Base-by-base conservation (phyloP, 257 asterid species). In the Rhazya stricta region DNA sequence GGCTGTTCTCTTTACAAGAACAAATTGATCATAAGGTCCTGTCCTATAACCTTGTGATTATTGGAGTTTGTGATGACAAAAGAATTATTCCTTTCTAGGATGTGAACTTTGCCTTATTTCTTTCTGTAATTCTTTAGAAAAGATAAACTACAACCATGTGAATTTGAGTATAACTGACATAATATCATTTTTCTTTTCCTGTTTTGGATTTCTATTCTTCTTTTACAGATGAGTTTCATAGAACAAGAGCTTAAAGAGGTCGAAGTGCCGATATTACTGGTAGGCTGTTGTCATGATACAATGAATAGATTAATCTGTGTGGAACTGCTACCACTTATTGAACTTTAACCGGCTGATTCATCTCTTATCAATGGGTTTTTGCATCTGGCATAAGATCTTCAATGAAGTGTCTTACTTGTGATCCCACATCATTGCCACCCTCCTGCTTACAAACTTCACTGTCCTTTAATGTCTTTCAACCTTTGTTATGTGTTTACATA, bases 1-100 rank as follows among this genome's bases (percentile, higher is more conserved):
- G 83, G 88, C 60, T 94, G 86, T 94, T 92, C 81, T 94, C 99
- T 51, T 80, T 94, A 80, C 91, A 94, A 84, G 99, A 92, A 81
- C 97, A 94, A 82, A 85, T 89, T 73, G 83, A 88, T 80, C 97
- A 88, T 78, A 94, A 94, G 97, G 98, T 94, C 71, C 77, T 48
- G 51, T 37, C 46, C 77, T 53, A 37, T 15, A 57, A 61, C 77
- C 57, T 46, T 76, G 57, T 72, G 54, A 73, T 78, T 37, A 48
- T 51, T 68, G 4, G 5, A 27, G 32, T 74, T 65, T 57, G 25
- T 58, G 3, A 51, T n/a, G 21, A 30, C 6, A 19, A 39, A 16
- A 25, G 67, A 13, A 39, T 43, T 51, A 23, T 62, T 29, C 34
- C 50, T 71, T 53, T 39, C 51, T 36, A 66, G 9, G 48, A 37